Conservation (phyloP, 768 basidiomycete species). For the Mycena vulgaris region DNA sequence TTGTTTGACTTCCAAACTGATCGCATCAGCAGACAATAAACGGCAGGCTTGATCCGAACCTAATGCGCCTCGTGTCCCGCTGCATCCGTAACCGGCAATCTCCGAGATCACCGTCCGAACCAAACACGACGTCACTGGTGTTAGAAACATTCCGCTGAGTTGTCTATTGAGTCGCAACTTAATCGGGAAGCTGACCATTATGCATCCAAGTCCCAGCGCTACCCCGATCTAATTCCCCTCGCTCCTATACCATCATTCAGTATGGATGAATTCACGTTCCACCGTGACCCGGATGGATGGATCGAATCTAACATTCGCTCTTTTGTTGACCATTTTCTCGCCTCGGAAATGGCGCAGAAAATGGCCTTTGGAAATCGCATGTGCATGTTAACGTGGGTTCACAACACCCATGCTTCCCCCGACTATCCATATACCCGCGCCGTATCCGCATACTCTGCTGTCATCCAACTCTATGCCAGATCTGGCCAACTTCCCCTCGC, state of each 20-base stretch:
- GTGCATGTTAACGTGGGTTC: neutral
- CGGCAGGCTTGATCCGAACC: too few species aligned
- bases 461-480: constrained; percentile 40
- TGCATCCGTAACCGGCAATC: too few species aligned
- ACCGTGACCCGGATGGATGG: constrained; percentile 11
- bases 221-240: rapidly evolving
- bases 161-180: too few species aligned
- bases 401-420: constrained; percentile 4
- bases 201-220: constrained; percentile 3
- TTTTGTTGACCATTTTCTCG: neutral
- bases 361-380: neutral
- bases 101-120: too few species aligned
- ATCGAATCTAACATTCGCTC: constrained; percentile 12
- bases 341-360: neutral
- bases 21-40: too few species aligned
- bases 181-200: too few species aligned
- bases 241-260: constrained; percentile 22
- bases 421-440: too few species aligned
- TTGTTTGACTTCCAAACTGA: too few species aligned
- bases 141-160: too few species aligned
- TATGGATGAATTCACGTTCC: constrained; percentile 25
- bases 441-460: constrained; percentile 36
- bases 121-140: too few species aligned
- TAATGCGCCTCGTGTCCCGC: too few species aligned
- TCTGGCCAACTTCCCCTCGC: constrained; percentile 43